Conservation (phyloP, 805 yeast species). For the Starmerella floris region DNA sequence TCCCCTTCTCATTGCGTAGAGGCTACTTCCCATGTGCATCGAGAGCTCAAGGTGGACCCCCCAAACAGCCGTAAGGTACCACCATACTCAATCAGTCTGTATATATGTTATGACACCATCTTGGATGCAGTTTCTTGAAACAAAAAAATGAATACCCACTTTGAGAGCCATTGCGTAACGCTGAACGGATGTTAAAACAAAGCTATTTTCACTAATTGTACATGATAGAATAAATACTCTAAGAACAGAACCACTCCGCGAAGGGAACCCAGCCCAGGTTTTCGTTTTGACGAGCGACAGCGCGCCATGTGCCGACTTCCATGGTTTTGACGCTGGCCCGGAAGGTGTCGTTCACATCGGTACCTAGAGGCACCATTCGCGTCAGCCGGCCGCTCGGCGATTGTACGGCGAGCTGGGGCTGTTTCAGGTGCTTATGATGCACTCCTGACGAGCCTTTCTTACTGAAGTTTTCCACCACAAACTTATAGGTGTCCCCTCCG, state of each 20-base stretch:
- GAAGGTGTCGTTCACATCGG: slow-evolving; percentile 33
- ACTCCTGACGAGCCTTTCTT: slow-evolving; percentile 33
- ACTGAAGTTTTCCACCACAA: slow-evolving; percentile 35
- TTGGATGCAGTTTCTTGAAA: too few species aligned
- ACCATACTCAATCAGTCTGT: too few species aligned
- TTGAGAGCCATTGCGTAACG: too few species aligned
- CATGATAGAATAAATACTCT: neutral
- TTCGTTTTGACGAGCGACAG: slow-evolving; percentile 63
- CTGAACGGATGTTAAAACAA: too few species aligned
- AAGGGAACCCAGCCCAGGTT: slow-evolving; percentile 75
- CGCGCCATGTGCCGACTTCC: slow-evolving; percentile 75
- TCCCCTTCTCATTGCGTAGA: too few species aligned
- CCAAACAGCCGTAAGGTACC: too few species aligned
- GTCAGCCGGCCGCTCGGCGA: slow-evolving; percentile 73
- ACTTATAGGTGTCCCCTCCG: slow-evolving; percentile 46
- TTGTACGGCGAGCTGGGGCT: slow-evolving; percentile 49
- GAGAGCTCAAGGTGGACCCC: too few species aligned
- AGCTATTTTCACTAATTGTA: too few species aligned
- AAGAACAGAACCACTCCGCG: slow-evolving; percentile 58
- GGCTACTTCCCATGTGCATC: too few species aligned
- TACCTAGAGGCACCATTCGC: slow-evolving; percentile 37
- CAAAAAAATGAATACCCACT: too few species aligned
- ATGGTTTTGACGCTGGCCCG: slow-evolving; percentile 45
- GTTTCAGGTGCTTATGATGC: neutral
- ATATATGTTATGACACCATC: too few species aligned